A percentile compares a stretch with the other conserved stretches of the same genome.
These are phyloP conservation scores for Trametes punicea DNA, from an alignment of 768 basidiomycete species.

Conservation along the genomic window DNA sequence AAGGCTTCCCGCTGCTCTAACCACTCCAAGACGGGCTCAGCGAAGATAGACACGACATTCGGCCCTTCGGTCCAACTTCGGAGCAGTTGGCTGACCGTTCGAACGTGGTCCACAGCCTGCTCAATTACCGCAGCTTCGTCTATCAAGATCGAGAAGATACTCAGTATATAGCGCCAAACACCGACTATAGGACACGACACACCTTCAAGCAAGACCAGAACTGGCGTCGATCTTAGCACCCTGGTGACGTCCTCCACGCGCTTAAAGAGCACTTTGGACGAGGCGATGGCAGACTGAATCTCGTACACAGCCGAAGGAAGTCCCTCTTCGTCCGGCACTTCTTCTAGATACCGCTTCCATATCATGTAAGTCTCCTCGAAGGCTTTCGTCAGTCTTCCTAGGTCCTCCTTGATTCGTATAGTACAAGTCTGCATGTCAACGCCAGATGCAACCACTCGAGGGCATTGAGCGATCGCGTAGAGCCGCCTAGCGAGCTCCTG, in stretches of 20 bases:
- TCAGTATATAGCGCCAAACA: no score
- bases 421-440: slow-evolving; percentile 23
- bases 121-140: slow-evolving; percentile 10
- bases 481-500: slow-evolving; percentile 13
- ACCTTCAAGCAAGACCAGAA: slow-evolving; percentile 40
- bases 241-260: slow-evolving; percentile 26
- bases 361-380: slow-evolving; percentile 27
- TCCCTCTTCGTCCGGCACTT: slow-evolving; percentile 32
- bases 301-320: slow-evolving; percentile 25
- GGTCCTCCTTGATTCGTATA: slow-evolving; percentile 22
- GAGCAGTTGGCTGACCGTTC: not conserved
- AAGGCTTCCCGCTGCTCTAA: slow-evolving; percentile 18
- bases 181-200: no score
- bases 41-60: slow-evolving; percentile 27
- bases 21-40: slow-evolving; percentile 33
- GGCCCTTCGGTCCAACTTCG: slow-evolving; percentile 6
- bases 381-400: slow-evolving; percentile 30
- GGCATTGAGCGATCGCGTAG: slow-evolving; percentile 2
- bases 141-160: not conserved
- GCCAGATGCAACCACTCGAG: slow-evolving; percentile 27
- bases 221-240: slow-evolving; percentile 27
- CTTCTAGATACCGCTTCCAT: slow-evolving; percentile 19
- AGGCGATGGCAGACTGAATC: slow-evolving; percentile 18
- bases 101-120: slow-evolving; percentile 9
- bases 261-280: slow-evolving; percentile 18